Base-by-base conservation (phyloP, 1,139 yeast species). In the Nakaseomyces bracarensis region DNA sequence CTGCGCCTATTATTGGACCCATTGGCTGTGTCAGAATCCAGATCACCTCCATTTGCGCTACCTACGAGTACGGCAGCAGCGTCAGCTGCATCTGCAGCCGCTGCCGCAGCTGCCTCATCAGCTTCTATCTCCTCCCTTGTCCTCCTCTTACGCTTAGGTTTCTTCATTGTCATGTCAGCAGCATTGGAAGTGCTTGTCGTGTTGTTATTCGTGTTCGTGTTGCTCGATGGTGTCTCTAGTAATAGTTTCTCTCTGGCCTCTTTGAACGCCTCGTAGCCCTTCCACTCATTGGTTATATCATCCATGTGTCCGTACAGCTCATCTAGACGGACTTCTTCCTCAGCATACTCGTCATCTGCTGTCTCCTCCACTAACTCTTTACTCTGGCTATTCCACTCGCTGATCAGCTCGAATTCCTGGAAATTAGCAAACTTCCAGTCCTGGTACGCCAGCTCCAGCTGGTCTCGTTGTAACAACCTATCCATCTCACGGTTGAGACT, bases 361-460 rank as follows among this genome's bases (percentile, higher is more conserved):
- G 13, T n/a, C 21, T 30, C 37, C 11, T 25, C 38, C 14, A 39
- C 25, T 9, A 47, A 45, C 58, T 55, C 58, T 39, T 53, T 53
- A 25, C 52, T 46, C 43, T 57, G 61, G 37, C 43, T 44, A 41
- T 57, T 57, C 63, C 63, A 60, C 43, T 59, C 63, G 26, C 52
- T 49, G n/a, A 60, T 54, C 41, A 60, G 40, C 47, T 60, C 64
- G 40, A 59, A 58, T 46, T 60, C 63, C 40, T 60, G 64, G 34
- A 51, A 55, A 42, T 54, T 59, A 20, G 58, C 42, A 31, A 56
- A 59, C 43, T 59, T 58, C 64, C 64, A 60, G 45, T 60, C 58
- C 47, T 60, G 64, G 35, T 53, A 56, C 23, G 49, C 44, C 35
- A 46, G 47, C 43, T 60, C 63, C 20, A 51, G 31, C 18, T 39